A percentile compares a stretch with the other conserved stretches of the same genome.
Evolutionary conservation across 1,284 basidiomycete genomes (phyloP).

Genomic region (Leucoagaricus sp.): DNA sequence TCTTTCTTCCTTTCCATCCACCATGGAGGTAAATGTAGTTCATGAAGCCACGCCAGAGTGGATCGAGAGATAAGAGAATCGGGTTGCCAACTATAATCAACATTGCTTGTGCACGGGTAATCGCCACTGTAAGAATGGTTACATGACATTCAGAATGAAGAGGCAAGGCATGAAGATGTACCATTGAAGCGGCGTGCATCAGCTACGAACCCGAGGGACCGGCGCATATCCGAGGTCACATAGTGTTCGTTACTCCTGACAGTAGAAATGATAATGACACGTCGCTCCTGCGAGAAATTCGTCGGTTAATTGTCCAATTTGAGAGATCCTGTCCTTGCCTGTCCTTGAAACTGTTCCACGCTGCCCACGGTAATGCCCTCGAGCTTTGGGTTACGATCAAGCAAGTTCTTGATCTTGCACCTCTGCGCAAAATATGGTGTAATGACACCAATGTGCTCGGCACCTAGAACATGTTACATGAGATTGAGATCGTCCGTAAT

Average conservation of each 20-base stretch:
- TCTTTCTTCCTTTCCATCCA: constrained; percentile 51
- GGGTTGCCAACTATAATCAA: constrained; percentile 59
- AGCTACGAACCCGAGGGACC: constrained; percentile 65
- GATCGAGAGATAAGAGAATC: constrained; percentile 54
- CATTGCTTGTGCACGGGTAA: constrained; percentile 58
- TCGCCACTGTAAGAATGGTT: constrained; percentile 42
- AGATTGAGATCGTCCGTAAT: too few species aligned
- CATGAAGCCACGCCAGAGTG: constrained; percentile 55
- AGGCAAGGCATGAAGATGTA: constrained; percentile 28
- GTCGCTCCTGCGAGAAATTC: constrained; percentile 49
- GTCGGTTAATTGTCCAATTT: not conserved
- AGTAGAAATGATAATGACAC: constrained; percentile 66
- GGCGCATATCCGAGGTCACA: constrained; percentile 56
- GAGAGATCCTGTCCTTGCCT: constrained; percentile 36
- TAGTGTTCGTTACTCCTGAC: constrained; percentile 60
- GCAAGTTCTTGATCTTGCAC: constrained; percentile 44
- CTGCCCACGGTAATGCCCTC: constrained; percentile 57
- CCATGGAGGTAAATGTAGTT: constrained; percentile 48
- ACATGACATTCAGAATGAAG: not conserved
- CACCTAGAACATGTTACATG: too few species aligned
- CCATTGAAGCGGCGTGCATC: constrained; percentile 66
- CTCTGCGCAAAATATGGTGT: constrained; percentile 64
- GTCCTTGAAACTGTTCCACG: constrained; percentile 69
- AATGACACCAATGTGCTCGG: constrained; percentile 60
- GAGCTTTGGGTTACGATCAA: constrained; percentile 30